These are phyloP conservation scores for Lodderomyces pseudojiufengensis DNA, from an alignment of 1,139 yeast species.

Conservation along the genomic window DNA sequence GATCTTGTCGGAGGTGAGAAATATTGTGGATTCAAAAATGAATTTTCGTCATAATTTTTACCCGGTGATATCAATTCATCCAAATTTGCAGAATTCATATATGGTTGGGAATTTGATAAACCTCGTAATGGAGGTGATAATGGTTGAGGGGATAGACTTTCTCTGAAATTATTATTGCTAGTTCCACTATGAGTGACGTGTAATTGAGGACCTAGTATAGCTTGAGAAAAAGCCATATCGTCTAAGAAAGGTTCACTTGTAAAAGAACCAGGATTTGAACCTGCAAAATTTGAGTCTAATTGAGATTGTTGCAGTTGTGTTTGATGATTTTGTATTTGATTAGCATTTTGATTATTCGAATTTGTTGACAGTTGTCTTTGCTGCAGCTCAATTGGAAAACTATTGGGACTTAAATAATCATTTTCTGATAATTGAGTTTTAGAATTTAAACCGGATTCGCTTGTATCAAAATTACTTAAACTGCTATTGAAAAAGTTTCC, in stretches of 20 bases:
- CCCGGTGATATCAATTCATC: conserved; percentile 39
- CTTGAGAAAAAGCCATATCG: conserved; percentile 20
- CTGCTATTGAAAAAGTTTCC: conserved; percentile 2
- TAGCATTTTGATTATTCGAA: conserved; percentile 7
- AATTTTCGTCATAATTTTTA: conserved; percentile 15
- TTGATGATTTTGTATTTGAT: background rate
- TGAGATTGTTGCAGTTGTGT: background rate
- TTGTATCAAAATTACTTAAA: conserved; percentile 3
- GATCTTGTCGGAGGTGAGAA: conserved; percentile 37
- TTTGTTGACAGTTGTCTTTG: conserved; percentile 3
- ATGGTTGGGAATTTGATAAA: conserved; percentile 8
- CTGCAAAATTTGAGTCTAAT: conserved; percentile 2
- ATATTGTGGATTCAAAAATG: conserved; percentile 38
- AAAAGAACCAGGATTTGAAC: conserved; percentile 18
- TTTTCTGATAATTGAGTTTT: conserved; percentile 10
- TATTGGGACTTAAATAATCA: conserved; percentile 14
- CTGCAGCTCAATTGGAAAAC: conserved; percentile 8
- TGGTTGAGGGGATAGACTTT: conserved; percentile 9
- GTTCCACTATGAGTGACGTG: conserved; percentile 13
- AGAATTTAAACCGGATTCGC: conserved; percentile 11
- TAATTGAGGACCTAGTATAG: conserved; percentile 13
- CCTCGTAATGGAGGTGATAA: conserved; percentile 13
- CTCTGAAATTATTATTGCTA: background rate
- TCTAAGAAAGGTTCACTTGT: conserved; percentile 36
- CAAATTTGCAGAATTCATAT: conserved; percentile 18